A percentile compares a stretch with the other conserved stretches of the same genome.
Evolutionary conservation across 805 yeast genomes (phyloP).

Genomic region (Scheffersomyces lignosus): DNA sequence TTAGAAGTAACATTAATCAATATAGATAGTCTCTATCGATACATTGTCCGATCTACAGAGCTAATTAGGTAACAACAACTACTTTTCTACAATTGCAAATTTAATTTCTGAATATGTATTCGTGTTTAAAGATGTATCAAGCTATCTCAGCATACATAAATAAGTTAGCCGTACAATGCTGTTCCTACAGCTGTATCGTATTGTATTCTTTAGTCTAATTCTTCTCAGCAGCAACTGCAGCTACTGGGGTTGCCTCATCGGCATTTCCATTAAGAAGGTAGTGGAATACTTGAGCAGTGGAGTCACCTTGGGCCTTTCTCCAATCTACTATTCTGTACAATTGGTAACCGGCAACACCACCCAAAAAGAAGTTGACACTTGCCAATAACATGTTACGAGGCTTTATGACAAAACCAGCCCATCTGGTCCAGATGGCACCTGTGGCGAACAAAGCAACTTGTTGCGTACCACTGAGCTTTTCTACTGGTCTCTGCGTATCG

Average conservation of each 20-base stretch:
- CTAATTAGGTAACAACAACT: no score
- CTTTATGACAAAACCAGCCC: conserved; percentile 86
- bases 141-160: no score
- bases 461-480: conserved; percentile 86
- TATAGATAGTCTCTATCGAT: no score
- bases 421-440: conserved; percentile 96
- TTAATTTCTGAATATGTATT: no score
- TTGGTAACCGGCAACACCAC: conserved; percentile 86
- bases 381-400: conserved; percentile 89
- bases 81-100: no score
- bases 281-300: conserved; percentile 51
- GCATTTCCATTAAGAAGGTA: conserved; percentile 57
- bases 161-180: no score
- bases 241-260: conserved; percentile 2
- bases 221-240: conserved; percentile 2
- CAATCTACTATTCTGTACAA: conserved; percentile 66
- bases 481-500: conserved; percentile 89
- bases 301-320: conserved; percentile 66
- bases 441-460: conserved; percentile 85
- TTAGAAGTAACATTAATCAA: no score
- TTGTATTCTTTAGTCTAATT: no score
- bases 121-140: no score
- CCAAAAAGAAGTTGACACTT: conserved; percentile 90
- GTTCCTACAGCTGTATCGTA: no score
- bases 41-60: no score